A percentile compares a stretch with the other conserved stretches of the same genome.
Conservation (phyloP, 2,329 filamentous ascomycete species). For the Aspergillus alliaceus region DNA sequence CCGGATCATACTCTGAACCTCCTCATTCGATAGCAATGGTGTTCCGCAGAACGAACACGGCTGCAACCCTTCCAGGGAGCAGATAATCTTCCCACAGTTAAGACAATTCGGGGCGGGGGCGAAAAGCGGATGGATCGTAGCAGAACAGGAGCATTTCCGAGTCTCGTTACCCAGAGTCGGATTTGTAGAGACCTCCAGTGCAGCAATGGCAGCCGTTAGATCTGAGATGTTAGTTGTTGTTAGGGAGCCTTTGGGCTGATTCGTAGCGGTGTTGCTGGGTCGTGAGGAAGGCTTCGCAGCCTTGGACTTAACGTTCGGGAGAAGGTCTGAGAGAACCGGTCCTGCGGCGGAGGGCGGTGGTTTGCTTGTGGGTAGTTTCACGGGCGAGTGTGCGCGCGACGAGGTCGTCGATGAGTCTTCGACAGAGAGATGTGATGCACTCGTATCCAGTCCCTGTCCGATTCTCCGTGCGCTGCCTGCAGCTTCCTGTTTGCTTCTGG, state of each 20-base stretch:
- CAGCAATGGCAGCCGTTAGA: slow-evolving; percentile 75
- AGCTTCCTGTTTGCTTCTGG: slow-evolving; percentile 44
- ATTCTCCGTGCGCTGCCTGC: slow-evolving; percentile 20
- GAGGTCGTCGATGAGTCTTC: slow-evolving; percentile 45
- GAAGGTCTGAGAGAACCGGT: slow-evolving; percentile 75
- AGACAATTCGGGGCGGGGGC: slow-evolving; percentile 92
- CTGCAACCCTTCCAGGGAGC: slow-evolving; percentile 87
- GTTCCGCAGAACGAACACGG: slow-evolving; percentile 88
- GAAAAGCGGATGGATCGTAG: slow-evolving; percentile 80
- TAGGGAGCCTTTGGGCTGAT: slow-evolving; percentile 57
- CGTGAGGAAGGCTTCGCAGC: slow-evolving; percentile 71
- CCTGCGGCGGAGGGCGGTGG: slow-evolving; percentile 69
- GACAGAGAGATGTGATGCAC: background rate
- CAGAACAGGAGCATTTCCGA: slow-evolving; percentile 82
- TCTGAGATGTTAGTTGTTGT: slow-evolving; percentile 55
- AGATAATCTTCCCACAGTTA: slow-evolving; percentile 91
- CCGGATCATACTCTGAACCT: slow-evolving; percentile 82
- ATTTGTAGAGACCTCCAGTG: slow-evolving; percentile 89
- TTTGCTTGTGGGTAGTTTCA: slow-evolving; percentile 35
- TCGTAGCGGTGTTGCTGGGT: slow-evolving; percentile 65
- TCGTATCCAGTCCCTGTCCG: background rate
- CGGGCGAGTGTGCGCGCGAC: slow-evolving; percentile 45
- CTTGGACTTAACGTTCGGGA: slow-evolving; percentile 60
- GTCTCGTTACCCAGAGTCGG: slow-evolving; percentile 63
- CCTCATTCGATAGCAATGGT: slow-evolving; percentile 67